phyloP scores from a whole-genome alignment of 2,329 filamentous ascomycete species.

The Cercospora zeae-maydis region DNA sequence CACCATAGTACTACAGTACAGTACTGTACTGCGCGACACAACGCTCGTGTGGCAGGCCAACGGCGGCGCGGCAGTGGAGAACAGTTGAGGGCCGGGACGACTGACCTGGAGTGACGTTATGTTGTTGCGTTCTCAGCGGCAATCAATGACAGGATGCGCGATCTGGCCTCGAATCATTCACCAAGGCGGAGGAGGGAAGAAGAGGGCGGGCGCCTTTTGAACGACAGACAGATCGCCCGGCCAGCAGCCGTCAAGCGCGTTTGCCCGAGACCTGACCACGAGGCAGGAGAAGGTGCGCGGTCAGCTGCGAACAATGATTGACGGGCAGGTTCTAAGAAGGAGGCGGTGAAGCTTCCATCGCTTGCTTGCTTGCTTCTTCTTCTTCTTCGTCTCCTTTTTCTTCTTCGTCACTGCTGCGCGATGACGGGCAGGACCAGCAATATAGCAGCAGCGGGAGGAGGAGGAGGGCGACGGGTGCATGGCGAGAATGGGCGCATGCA shows the following conservation, averaged over 20 bases:
- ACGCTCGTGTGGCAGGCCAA: not conserved
- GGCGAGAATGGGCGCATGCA: not conserved
- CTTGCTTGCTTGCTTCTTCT: not conserved
- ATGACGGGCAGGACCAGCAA: not conserved
- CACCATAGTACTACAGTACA: no score
- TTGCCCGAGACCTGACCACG: not conserved
- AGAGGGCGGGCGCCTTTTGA: not conserved
- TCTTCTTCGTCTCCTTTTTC: no score
- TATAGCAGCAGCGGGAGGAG: not conserved
- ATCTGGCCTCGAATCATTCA: not conserved
- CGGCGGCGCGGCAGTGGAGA: not conserved
- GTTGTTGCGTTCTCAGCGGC: not conserved
- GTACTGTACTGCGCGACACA: not conserved
- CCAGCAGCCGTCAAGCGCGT: not conserved
- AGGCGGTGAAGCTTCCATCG: not conserved
- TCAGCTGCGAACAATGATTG: not conserved
- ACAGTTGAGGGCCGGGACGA: not conserved
- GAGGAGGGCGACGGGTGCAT: not conserved
- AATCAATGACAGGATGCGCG: not conserved
- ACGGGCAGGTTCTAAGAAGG: not conserved
- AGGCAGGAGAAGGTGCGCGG: not conserved
- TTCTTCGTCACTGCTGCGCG: not conserved
- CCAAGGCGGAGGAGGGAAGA: not conserved
- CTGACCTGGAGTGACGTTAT: conserved; percentile 7
- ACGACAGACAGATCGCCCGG: not conserved